Percentiles rank a stretch among this genome's conserved stretches.
Conservation (phyloP, 352 stramenopile genomes). For the Aphanomyces stellatus region DNA sequence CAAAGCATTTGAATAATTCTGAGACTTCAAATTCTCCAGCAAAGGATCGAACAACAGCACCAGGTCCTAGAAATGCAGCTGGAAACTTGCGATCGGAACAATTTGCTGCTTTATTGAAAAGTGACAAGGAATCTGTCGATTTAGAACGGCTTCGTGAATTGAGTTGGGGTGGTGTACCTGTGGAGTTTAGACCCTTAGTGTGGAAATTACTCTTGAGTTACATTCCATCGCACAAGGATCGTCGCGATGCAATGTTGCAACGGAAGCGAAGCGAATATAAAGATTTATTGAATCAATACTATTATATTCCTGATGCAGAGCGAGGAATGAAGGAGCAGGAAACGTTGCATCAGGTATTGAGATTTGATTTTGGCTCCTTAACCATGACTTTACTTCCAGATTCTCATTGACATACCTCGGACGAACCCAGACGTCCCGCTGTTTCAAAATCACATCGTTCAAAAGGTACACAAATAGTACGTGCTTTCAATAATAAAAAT, state of each 20-base stretch:
- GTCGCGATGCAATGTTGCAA: constrained; percentile 84
- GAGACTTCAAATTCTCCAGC: not conserved
- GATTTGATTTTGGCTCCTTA: no score
- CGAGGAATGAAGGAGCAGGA: constrained; percentile 93
- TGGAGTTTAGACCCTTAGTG: constrained; percentile 70
- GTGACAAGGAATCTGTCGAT: constrained; percentile 68
- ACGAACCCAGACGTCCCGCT: constrained; percentile 95
- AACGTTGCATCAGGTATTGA: constrained; percentile 77
- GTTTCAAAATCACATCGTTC: constrained; percentile 93
- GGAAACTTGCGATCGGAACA: constrained; percentile 65
- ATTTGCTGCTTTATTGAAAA: constrained; percentile 56
- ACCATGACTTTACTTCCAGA: no score
- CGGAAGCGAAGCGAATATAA: constrained; percentile 96
- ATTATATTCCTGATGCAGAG: constrained; percentile 94
- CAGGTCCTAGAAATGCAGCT: constrained; percentile 38
- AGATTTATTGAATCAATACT: constrained; percentile 93
- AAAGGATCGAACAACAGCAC: not conserved
- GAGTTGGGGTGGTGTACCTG: constrained; percentile 89
- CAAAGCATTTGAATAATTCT: constrained; percentile 4
- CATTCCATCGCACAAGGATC: constrained; percentile 91
- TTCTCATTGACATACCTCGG: constrained; percentile 98
- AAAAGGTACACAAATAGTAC: constrained; percentile 71
- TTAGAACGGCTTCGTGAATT: constrained; percentile 84
- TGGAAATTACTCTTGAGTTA: constrained; percentile 98
- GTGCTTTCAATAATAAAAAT: not conserved